phyloP scores from a whole-genome alignment of 2,329 filamentous ascomycete genomes.

The Trichoderma sp. region DNA sequence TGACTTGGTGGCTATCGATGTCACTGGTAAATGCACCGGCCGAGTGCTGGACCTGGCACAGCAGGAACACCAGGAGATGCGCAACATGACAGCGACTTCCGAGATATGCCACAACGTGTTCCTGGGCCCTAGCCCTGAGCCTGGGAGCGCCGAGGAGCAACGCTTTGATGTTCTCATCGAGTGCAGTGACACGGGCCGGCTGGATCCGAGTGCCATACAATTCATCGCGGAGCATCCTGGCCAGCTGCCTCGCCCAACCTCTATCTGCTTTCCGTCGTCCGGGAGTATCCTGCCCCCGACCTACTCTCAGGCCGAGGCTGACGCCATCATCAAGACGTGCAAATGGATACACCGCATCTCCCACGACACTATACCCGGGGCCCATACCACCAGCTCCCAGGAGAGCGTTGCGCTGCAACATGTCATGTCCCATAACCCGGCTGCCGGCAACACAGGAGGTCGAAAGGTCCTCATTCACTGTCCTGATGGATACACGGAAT shows the following conservation, averaged over 20 bases:
- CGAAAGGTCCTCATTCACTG: slow-evolving; percentile 87
- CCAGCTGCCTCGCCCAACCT: slow-evolving; percentile 42
- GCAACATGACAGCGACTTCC: slow-evolving; percentile 83
- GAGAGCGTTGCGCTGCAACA: slow-evolving; percentile 39
- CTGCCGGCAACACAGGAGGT: slow-evolving; percentile 35
- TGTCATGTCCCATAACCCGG: slow-evolving; percentile 28
- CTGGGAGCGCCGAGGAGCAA: slow-evolving; percentile 58
- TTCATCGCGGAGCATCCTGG: slow-evolving; percentile 61
- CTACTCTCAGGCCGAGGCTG: slow-evolving; percentile 79
- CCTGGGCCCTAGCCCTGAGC: slow-evolving; percentile 83
- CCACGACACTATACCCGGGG: slow-evolving; percentile 57
- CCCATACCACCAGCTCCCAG: slow-evolving; percentile 41
- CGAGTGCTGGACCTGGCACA: slow-evolving; percentile 85
- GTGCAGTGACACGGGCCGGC: slow-evolving; percentile 78
- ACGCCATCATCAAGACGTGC: slow-evolving; percentile 82
- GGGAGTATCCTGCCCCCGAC: slow-evolving; percentile 87
- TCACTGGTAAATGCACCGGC: slow-evolving; percentile 70
- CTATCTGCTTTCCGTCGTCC: slow-evolving; percentile 83
- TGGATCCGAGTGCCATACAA: slow-evolving; percentile 69
- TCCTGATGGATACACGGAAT: slow-evolving; percentile 94
- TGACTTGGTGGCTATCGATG: slow-evolving; percentile 74
- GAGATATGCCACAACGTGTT: slow-evolving; percentile 90
- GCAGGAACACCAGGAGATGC: slow-evolving; percentile 91
- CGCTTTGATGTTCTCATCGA: slow-evolving; percentile 85
- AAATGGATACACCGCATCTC: slow-evolving; percentile 87